Evolutionary conservation across 148 eudicot genomes (phyloP).

Genomic region (Nyssa sinensis): DNA sequence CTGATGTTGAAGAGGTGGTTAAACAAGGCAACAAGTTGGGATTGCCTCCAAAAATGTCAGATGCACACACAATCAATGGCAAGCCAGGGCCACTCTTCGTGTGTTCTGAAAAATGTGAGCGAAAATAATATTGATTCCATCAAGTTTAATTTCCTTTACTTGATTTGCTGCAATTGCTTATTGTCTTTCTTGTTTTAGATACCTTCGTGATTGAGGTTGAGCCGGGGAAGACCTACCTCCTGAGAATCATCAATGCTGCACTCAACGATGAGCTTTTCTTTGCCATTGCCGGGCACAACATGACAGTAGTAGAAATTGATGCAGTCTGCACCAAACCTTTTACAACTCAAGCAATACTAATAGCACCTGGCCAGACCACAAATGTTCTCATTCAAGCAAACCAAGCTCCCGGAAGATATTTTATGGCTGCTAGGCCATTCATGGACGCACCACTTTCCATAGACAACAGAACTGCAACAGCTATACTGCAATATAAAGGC

Average conservation of each 20-base stretch:
- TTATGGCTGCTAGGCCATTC: conserved; percentile 32
- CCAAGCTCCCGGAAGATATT: conserved; percentile 21
- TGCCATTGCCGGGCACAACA: conserved; percentile 23
- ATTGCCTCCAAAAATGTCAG: conserved; percentile 28
- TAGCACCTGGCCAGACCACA: conserved; percentile 36
- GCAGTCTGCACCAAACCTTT: conserved; percentile 32
- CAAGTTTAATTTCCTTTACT: neutral
- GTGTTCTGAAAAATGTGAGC: conserved; percentile 34
- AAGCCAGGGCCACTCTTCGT: conserved; percentile 35
- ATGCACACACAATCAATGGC: conserved; percentile 42
- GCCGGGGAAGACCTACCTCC: conserved; percentile 27
- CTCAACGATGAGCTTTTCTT: conserved; percentile 39
- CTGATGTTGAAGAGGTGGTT: conserved; percentile 27
- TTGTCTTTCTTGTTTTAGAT: conserved; percentile 13
- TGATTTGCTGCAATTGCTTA: neutral
- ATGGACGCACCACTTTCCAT: conserved; percentile 26
- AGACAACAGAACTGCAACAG: conserved; percentile 37
- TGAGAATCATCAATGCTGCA: conserved; percentile 34
- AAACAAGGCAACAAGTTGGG: conserved; percentile 24
- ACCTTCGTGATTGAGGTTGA: conserved; percentile 31
- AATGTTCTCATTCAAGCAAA: conserved; percentile 28
- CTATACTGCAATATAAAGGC: conserved; percentile 28
- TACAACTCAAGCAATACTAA: conserved; percentile 22
- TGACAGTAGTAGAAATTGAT: conserved; percentile 30
- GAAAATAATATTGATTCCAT: neutral